Conservation (phyloP, 2,329 filamentous ascomycete species). For the Monosporascus sp. region DNA sequence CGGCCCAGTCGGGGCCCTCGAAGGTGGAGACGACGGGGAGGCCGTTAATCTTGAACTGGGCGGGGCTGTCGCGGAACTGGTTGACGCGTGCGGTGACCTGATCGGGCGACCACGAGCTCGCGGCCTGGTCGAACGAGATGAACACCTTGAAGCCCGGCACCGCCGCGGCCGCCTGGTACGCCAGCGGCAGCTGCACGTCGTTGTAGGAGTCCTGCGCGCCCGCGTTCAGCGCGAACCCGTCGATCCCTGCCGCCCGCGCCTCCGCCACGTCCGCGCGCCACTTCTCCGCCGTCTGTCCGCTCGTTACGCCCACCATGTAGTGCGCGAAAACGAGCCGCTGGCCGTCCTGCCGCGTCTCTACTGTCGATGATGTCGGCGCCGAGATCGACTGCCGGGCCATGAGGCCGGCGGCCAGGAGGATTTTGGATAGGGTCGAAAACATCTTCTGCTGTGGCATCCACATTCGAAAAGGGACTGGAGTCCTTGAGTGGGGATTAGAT, state of each 20-base stretch:
- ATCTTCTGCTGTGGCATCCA: neutral
- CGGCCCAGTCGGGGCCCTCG: constrained; percentile 38
- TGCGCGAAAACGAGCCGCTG: constrained; percentile 20
- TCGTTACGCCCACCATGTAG: constrained; percentile 24
- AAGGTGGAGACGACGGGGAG: constrained; percentile 47
- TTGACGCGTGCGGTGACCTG: constrained; percentile 28
- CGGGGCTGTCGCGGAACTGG: constrained; percentile 29
- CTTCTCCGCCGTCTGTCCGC: constrained; percentile 18
- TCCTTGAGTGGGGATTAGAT: too few relatives aligned
- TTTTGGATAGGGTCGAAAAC: neutral
- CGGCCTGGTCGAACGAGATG: constrained; percentile 30
- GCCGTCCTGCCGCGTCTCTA: constrained; percentile 5
- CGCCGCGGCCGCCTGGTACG: constrained; percentile 27
- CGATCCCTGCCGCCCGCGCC: constrained; percentile 20
- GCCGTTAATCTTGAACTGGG: constrained; percentile 35
- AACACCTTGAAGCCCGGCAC: constrained; percentile 29
- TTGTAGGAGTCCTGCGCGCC: constrained; percentile 19
- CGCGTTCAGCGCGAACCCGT: constrained; percentile 24
- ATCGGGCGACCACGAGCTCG: constrained; percentile 21
- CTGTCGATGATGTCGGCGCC: neutral
- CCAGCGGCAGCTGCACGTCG: constrained; percentile 21
- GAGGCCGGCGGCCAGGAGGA: neutral
- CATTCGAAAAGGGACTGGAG: too few relatives aligned
- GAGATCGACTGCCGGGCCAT: neutral
- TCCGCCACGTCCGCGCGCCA: constrained; percentile 23